Evolutionary conservation across 2,329 filamentous ascomycete genomes (phyloP), one percentile per base, ranked within the genome.

Genomic region (Diaporthe australafricana): DNA sequence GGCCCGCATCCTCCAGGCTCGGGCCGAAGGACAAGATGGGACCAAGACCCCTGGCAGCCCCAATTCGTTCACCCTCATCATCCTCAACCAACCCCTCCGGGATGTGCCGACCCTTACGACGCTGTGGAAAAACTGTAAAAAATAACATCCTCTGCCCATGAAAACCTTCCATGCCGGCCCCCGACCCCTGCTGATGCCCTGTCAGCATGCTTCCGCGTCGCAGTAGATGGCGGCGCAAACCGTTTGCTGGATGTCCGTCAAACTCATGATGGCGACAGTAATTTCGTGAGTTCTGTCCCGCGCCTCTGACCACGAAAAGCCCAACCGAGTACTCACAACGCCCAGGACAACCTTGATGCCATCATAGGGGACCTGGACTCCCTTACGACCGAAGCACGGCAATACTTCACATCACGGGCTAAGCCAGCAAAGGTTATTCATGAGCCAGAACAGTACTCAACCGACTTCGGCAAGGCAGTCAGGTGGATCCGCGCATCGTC

Each of bases 321-420:
- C 17, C 38, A 7, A 60, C 38, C 12, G 25, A n/a, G 25, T 47
- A 32, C 11, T 27, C 8, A 42, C 17, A 22, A 14, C 11, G 16
- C 25, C 20, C 70, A 89, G 87, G 82, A 90, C 78, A 84, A 90
- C 71, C 89, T 94, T 1, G 85, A 93, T 78, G 85, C 88, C 69
- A 95, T 99, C 73, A 91, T 97, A 76, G 96, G 96, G 57, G 96
- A 99, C 80, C 87, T 99, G 12, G 96, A 99, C 83, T 98, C 96
- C 5, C 84, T 98, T 22, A 84, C 84, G 3, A 84, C 89, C 12
- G 82, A 89, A 16, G 88, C 93, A 14, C 86, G 87, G 67, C 77
- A 86, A n/a, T 92, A 93, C 81, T 97, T 95, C 82, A 85, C 85
- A 87, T 67, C 80, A 79, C 20, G 78, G 69, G 25, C 81, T 79